These are phyloP conservation scores for Mycena indigotica DNA, from an alignment of 768 basidiomycete species.

Conservation along the genomic window DNA sequence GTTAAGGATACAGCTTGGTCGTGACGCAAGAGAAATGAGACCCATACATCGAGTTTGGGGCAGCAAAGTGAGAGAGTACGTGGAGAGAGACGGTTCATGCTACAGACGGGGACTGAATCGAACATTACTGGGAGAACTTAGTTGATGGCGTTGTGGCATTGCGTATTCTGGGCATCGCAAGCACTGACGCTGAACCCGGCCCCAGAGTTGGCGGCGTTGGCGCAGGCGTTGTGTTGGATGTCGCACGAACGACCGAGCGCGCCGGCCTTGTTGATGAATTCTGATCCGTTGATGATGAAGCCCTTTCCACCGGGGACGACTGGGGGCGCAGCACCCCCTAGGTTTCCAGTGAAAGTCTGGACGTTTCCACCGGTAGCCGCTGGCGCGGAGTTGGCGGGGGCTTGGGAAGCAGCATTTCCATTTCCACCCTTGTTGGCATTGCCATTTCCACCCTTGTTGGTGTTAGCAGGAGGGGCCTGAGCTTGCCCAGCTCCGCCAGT, in stretches of 20 bases:
- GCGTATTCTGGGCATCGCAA: conserved; percentile 27
- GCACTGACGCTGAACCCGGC: conserved; percentile 38
- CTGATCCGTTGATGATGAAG: conserved; percentile 48
- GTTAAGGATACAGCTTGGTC: conserved; percentile 49
- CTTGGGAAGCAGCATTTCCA: conserved; percentile 17
- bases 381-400: conserved; percentile 23
- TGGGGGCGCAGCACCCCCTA: conserved; percentile 49
- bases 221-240: conserved; percentile 58
- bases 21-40: conserved; percentile 30
- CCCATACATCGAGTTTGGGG: conserved; percentile 32
- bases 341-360: conserved; percentile 54
- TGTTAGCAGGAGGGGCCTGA: background rate
- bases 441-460: conserved; percentile 1
- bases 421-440: conserved; percentile 21
- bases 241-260: conserved; percentile 62
- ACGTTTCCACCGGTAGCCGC: conserved; percentile 38
- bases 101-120: no score
- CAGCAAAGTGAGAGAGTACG: conserved; percentile 31
- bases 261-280: conserved; percentile 50
- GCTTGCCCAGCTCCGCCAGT: conserved; percentile 2
- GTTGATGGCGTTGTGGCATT: conserved; percentile 30
- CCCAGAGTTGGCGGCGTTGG: conserved; percentile 51
- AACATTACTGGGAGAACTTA: background rate
- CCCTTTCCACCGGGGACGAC: conserved; percentile 48
- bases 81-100: conserved; percentile 15